Evolutionary conservation across 2,329 filamentous ascomycete species (phyloP), one percentile per base, ranked within the genome.

Genomic region (Polytolypa hystricis): DNA sequence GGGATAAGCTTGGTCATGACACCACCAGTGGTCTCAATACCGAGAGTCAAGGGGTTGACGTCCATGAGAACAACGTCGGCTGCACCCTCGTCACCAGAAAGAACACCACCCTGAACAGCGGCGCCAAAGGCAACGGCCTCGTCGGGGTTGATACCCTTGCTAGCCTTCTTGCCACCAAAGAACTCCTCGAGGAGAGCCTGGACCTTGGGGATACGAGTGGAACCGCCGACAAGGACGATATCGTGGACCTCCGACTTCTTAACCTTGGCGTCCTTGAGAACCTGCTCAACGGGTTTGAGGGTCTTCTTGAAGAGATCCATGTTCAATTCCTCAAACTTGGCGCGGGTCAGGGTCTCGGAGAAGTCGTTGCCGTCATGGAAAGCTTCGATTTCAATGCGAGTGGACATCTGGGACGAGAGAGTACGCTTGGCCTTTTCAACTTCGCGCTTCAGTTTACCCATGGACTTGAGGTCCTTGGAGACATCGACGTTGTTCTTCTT

Each of bases 281-380:
- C 91, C 75, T 95, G 87, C 72, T 96, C 86, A 50, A 96, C 91
- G 40, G 91, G 89, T 79, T 95, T 94, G 49, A 96, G 77, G 41
- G 91, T 96, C 77, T 91, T 93, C 81, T 94, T 94, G 81, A 96
- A 96, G 44, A 96, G 80, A 57, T 96, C 89, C 53, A 87, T 87
- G 82, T 96, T 96, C 55, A 96, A 77, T 70, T 96, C 89, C 71
- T 98, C 91, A 57, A 98, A 96, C 77, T 96, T 96, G 74, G 91
- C 91, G 54, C 89, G 84, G 63, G 89, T 95, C 36, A 98, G 77
- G 45, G 86, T 95, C 79, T 96, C 89, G 33, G 87, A 95, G 74
- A 96, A 94, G 66, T 96, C 91, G 51, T 93, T 81, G 71, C 91
- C 91, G 53, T 93, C 79, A 69, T 84, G 82, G 82, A 98, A 93